phyloP scores from a whole-genome alignment of 495 filamentous ascomycete genomes.

The Staphylotrichum tortipilum region DNA sequence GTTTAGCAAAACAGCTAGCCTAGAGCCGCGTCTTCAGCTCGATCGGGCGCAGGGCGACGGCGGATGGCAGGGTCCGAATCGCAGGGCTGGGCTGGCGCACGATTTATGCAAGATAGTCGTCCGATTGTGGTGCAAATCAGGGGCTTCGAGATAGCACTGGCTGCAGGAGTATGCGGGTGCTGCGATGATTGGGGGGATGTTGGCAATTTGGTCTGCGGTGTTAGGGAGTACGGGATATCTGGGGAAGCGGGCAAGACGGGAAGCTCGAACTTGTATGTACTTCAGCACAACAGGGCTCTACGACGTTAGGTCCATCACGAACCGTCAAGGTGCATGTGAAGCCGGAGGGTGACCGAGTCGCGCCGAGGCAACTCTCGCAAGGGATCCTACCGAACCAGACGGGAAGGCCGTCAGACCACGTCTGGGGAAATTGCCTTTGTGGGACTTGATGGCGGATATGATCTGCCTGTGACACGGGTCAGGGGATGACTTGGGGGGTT shows the following conservation, averaged over 20 bases:
- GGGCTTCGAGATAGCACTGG: conserved; percentile 1
- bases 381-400: not conserved
- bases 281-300: not conserved
- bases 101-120: conserved; percentile 12
- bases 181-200: too few species aligned
- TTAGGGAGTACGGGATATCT: not conserved
- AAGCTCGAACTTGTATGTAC: not conserved
- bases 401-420: not conserved
- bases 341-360: conserved; percentile 14
- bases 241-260: not conserved
- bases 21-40: conserved; percentile 8
- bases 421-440: conserved; percentile 2
- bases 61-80: not conserved
- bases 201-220: not conserved
- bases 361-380: conserved; percentile 13
- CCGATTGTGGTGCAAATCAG: conserved; percentile 12
- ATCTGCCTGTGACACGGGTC: conserved; percentile 1
- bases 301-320: conserved; percentile 7
- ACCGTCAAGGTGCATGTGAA: conserved; percentile 17
- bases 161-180: too few species aligned
- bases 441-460: conserved; percentile 2
- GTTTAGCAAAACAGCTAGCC: not conserved
- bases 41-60: conserved; percentile 4
- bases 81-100: conserved; percentile 6
- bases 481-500: not conserved